Evolutionary conservation across 345 rosid species (phyloP), one percentile per base, ranked within the genome.

Genomic region (Pistacia atlantica): DNA sequence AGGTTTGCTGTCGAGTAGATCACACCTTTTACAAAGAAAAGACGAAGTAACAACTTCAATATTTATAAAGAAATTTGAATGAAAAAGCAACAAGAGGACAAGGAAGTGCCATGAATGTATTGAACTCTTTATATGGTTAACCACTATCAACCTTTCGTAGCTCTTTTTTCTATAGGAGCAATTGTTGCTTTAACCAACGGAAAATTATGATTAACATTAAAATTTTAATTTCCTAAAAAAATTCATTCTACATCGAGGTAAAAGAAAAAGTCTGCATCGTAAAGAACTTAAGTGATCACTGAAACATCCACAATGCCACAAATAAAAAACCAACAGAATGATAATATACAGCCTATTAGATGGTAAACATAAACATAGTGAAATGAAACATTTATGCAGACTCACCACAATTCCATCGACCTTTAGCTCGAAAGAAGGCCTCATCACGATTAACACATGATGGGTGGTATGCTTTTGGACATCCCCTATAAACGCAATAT

Each of bases 341-440:
- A 70, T 9, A n/a, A 45, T 20, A 62, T 31, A 42, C 54, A 52
- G n/a, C 64, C 20, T 49, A 31, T 2, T 17, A 2, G 38, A 56
- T 61, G 12, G 3, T 17, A 5, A 38, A 52, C 17, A 54, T 20
- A 52, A 66, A 12, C 0, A 57, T 38, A 49, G 42, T 10, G 52
- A n/a, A 56, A 49, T 59, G 22, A 12, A 58, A 16, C 48, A 7
- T 12, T 25, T 2, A 58, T 31, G 58, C 48, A 73, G 61, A 37
- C 98, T 85, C 84, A 96, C 99, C 99, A 71, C 99, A 96, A 83
- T 94, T 92, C 99, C 99, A 97, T 81, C 89, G 86, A 56, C 97
- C 98, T 86, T 85, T 92, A 4, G 97, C 61, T 74, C 75, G 93
- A 82, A 97, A 97, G 85, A 94, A 97, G 38, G 92, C 91, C 67